A percentile compares a stretch with the other conserved stretches of the same genome.
These are phyloP conservation scores for Mycena sp. DNA, from an alignment of 1,284 basidiomycete species.

Conservation along the genomic window DNA sequence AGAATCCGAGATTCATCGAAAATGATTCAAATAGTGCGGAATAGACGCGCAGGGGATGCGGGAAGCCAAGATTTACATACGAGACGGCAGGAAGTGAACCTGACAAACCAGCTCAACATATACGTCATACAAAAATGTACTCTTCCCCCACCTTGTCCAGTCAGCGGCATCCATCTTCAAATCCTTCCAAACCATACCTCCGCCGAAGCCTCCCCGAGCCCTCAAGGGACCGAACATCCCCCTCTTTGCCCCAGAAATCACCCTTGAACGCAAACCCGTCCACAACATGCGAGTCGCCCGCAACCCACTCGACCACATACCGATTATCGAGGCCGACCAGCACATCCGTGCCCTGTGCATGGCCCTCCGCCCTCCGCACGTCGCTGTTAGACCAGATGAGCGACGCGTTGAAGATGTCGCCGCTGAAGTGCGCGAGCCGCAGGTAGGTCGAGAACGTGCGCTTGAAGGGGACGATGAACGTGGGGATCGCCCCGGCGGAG, in stretches of 20 bases:
- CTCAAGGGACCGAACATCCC: conserved; percentile 39
- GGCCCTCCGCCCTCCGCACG: conserved; percentile 37
- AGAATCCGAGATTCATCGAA: too few relatives aligned
- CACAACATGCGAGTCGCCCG: conserved; percentile 3
- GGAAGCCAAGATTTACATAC: too few relatives aligned
- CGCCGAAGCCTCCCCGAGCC: conserved; percentile 43
- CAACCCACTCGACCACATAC: conserved; percentile 44
- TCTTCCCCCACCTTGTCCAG: too few relatives aligned
- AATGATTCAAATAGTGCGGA: too few relatives aligned
- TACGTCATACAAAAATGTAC: too few relatives aligned
- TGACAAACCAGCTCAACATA: too few relatives aligned
- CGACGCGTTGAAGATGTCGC: conserved; percentile 48
- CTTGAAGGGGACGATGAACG: conserved; percentile 43
- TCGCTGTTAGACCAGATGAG: conserved; percentile 44
- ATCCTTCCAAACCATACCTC: conserved; percentile 47
- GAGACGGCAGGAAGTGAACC: too few relatives aligned
- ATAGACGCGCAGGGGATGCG: too few relatives aligned
- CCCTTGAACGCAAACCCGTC: conserved; percentile 47
- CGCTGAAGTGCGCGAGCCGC: conserved; percentile 45
- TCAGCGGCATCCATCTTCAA: too few relatives aligned
- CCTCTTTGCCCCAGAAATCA: conserved; percentile 49
- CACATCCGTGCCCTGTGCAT: conserved; percentile 35
- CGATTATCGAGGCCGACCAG: conserved; percentile 44
- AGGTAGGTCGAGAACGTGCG: conserved; percentile 46
- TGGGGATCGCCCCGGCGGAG: conserved; percentile 35